Percentiles rank a stretch among this genome's conserved stretches.
Conservation (phyloP, 805 yeast species). For the Yarrowia yakushimensis region DNA sequence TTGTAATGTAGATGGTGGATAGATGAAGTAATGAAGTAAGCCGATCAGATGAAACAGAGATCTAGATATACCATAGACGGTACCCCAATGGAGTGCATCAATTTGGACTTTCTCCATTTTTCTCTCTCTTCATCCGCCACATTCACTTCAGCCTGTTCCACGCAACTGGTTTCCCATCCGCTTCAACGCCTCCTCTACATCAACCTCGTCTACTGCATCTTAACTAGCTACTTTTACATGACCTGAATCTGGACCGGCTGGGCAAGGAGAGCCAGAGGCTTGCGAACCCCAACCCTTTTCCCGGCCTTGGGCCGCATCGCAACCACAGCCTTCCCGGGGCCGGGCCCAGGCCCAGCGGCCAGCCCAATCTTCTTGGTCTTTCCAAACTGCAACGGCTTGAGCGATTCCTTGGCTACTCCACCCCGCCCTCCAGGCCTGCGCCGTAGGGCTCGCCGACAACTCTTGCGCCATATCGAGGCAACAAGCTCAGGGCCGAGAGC, state of each 20-base stretch:
- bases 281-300: background rate
- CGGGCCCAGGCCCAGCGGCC: background rate
- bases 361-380: background rate
- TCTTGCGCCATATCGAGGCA: background rate
- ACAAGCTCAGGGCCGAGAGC: background rate
- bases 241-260: background rate
- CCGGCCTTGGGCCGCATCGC: background rate
- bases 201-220: no score
- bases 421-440: background rate
- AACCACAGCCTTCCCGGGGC: no score
- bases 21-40: no score
- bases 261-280: background rate
- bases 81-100: no score
- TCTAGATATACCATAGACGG: no score
- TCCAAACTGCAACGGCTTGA: background rate
- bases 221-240: background rate
- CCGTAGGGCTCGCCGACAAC: background rate
- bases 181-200: no score
- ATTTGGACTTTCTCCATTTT: no score
- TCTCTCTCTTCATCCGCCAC: no score
- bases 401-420: background rate
- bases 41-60: no score
- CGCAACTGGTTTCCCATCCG: no score
- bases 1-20: no score
- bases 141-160: no score